Evolutionary conservation across 805 yeast species (phyloP), one percentile per base, ranked within the genome.

Genomic region (Kazachstania viticola): DNA sequence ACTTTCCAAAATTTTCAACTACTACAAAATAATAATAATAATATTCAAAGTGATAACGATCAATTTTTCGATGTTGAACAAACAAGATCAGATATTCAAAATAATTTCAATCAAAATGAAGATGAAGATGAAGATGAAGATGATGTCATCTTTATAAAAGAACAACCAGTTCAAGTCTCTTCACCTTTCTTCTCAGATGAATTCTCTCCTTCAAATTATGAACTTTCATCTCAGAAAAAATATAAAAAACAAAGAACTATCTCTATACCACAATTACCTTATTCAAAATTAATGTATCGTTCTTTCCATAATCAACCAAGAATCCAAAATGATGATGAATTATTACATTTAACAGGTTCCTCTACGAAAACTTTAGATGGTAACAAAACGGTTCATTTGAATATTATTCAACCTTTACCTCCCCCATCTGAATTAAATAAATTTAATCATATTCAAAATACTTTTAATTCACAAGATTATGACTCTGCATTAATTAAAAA

Each of bases 241-340:
- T 39, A 50, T 26, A 61, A 61, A 43, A 68, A 66, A 38, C 63
- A 64, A 40, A 54, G 75, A 45, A 69, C 75, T 0, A 65, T 67
- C 26, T 69, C 75, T 0, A 41, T 71, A 29, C 77, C 77, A 4
- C 77, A 71, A 42, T 43, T 71, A 15, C 67, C 74, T 0, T 60
- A 69, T 33, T 60, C 73, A 3, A 64, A 59, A 36, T 50, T 71
- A 13, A 37, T 54, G 2, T 70, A 71, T 42, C 44, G 45, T 12
- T 2, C 17, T 1, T 11, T 7, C 3, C 14, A 23, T 8, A 25
- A 17, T 14, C 23, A 14, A 14, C 31, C 37, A 16, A 33, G 46
- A 12, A 44, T 40, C 3, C 57, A 54, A 33, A 45, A 42, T 18
- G 52, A 54, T 29, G 54, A 51, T 17, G 58, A 54, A 31, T 31